phyloP scores from a whole-genome alignment of 2,329 filamentous ascomycete species.

The Calcarisporium arbuscula region DNA sequence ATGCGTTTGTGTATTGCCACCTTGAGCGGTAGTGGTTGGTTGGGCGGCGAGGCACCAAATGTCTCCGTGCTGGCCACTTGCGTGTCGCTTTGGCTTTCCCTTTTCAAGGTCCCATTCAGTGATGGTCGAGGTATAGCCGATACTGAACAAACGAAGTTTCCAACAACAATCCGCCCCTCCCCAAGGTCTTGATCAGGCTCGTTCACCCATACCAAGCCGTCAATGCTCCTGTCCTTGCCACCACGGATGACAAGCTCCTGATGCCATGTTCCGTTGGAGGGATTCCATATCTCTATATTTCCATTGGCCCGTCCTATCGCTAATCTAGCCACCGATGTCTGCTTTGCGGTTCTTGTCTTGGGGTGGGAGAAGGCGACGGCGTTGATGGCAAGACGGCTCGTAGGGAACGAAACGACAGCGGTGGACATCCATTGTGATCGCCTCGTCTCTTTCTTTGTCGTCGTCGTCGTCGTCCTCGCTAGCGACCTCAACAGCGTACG shows the following conservation, averaged over 20 bases:
- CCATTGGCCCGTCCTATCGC: slow-evolving; percentile 91
- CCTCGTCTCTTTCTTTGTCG: slow-evolving; percentile 7
- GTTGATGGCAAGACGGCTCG: slow-evolving; percentile 86
- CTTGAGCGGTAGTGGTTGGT: slow-evolving; percentile 52
- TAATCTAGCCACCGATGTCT: slow-evolving; percentile 59
- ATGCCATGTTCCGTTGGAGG: slow-evolving; percentile 72
- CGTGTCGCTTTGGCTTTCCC: slow-evolving; percentile 71
- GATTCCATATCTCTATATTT: slow-evolving; percentile 98
- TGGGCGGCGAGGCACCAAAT: slow-evolving; percentile 95
- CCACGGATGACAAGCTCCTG: slow-evolving; percentile 84
- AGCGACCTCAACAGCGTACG: slow-evolving; percentile 2
- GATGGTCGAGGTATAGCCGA: slow-evolving; percentile 84
- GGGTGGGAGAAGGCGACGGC: slow-evolving; percentile 88
- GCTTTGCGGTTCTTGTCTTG: slow-evolving; percentile 37
- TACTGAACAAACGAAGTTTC: slow-evolving; percentile 84
- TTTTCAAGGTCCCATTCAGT: slow-evolving; percentile 92
- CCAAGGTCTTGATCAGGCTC: slow-evolving; percentile 68
- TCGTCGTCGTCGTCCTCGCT: slow-evolving; percentile 1
- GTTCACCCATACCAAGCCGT: slow-evolving; percentile 86
- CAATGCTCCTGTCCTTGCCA: slow-evolving; percentile 78
- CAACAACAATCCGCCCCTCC: slow-evolving; percentile 56
- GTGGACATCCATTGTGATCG: slow-evolving; percentile 77
- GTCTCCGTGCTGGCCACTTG: slow-evolving; percentile 87
- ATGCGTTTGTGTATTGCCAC: slow-evolving; percentile 9
- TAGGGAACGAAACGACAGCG: slow-evolving; percentile 94